These are phyloP conservation scores for Micractinium sp. DNA, from an alignment of 139 green algal genomes.

Conservation along the genomic window DNA sequence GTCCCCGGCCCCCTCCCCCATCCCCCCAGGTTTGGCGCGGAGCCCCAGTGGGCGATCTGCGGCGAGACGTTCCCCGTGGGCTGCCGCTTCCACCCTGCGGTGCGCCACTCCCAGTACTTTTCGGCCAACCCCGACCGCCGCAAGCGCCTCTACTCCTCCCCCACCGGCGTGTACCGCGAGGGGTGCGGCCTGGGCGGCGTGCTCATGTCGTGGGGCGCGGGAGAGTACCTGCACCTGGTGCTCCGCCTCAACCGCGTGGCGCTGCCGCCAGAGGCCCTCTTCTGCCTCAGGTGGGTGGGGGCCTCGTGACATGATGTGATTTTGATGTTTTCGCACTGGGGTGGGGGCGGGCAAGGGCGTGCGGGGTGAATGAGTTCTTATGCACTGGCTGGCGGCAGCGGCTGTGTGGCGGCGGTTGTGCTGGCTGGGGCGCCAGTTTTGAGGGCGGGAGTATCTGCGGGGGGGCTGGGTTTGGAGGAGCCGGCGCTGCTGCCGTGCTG, in stretches of 20 bases:
- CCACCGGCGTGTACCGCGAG: constrained; percentile 69
- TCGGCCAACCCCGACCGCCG: constrained; percentile 80
- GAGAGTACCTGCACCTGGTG: constrained; percentile 90
- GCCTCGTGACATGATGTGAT: not conserved
- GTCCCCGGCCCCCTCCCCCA: not conserved
- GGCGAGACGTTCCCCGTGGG: constrained; percentile 89
- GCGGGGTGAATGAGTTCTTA: no score
- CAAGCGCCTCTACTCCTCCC: constrained; percentile 58
- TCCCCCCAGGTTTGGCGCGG: constrained; percentile 64
- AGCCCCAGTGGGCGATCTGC: constrained; percentile 89
- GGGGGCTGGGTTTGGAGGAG: no score
- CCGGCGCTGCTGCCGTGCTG: not conserved
- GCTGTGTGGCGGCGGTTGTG: no score
- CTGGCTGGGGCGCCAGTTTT: no score
- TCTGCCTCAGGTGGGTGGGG: constrained; percentile 62
- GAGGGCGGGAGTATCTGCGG: no score
- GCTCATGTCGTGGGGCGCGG: constrained; percentile 75
- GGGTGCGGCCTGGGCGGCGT: constrained; percentile 60
- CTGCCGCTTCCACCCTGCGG: constrained; percentile 77
- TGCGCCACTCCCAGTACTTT: constrained; percentile 71
- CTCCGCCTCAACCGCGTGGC: constrained; percentile 65
- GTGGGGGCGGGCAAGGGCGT: no score
- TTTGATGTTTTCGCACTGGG: no score
- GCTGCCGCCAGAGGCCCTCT: constrained; percentile 81
- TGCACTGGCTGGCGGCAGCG: no score